Percentiles rank a stretch among this genome's conserved stretches.
These are phyloP conservation scores for Cercospora sp. DNA, from an alignment of 2,329 filamentous ascomycete genomes.

Conservation along the genomic window DNA sequence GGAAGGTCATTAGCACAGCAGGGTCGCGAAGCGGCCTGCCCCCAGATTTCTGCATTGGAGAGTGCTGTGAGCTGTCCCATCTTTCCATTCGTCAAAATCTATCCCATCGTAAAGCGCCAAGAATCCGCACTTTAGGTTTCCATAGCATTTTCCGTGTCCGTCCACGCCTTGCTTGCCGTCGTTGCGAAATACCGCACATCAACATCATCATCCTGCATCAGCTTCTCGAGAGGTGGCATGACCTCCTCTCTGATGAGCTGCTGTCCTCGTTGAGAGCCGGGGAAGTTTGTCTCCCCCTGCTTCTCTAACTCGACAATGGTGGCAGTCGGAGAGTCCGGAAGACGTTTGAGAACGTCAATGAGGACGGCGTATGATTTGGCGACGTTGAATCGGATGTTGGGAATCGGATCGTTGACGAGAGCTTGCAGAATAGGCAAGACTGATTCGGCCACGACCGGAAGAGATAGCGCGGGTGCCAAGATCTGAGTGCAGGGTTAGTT, in stretches of 20 bases:
- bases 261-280: constrained; percentile 44
- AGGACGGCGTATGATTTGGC: constrained; percentile 94
- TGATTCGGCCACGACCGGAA: constrained; percentile 88
- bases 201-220: constrained; percentile 96
- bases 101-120: constrained; percentile 3
- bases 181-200: constrained; percentile 98
- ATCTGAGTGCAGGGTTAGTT: constrained; percentile 60
- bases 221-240: constrained; percentile 85
- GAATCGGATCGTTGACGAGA: constrained; percentile 90
- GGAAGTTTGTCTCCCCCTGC: constrained; percentile 59
- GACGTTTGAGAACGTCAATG: constrained; percentile 85
- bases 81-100: constrained; percentile 7
- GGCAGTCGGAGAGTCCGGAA: constrained; percentile 72
- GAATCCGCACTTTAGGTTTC: constrained; percentile 35
- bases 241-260: constrained; percentile 57
- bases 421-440: constrained; percentile 96
- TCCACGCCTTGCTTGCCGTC: constrained; percentile 67
- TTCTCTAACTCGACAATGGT: constrained; percentile 86
- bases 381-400: constrained; percentile 99
- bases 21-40: constrained; percentile 1
- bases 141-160: constrained; percentile 38
- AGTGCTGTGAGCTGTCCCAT: constrained; percentile 12
- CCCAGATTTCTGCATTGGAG: not conserved
- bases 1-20: constrained; percentile 2
- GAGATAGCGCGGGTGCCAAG: constrained; percentile 84